Evolutionary conservation across 495 filamentous ascomycete genomes (phyloP).

Genomic region (Talaromyces ruber): DNA sequence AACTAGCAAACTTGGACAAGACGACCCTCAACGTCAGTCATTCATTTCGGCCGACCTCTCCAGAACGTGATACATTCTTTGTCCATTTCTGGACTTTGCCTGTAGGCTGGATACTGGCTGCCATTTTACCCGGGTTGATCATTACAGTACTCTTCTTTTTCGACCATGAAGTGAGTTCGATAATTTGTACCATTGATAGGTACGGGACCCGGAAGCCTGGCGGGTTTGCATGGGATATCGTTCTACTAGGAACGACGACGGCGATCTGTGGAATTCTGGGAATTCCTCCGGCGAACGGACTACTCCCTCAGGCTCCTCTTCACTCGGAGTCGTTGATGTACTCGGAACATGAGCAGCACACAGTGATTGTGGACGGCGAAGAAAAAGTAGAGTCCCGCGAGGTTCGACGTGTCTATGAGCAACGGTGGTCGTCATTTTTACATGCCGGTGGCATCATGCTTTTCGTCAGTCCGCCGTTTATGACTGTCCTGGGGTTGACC

Average conservation of each 20-base stretch:
- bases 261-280: slow-evolving; percentile 61
- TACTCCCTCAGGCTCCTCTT: slow-evolving; percentile 61
- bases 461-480: slow-evolving; percentile 59
- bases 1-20: slow-evolving; percentile 53
- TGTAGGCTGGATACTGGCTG: slow-evolving; percentile 52
- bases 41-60: slow-evolving; percentile 50
- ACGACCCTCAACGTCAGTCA: slow-evolving; percentile 50
- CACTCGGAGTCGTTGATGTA: slow-evolving; percentile 62
- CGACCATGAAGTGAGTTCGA: slow-evolving; percentile 68
- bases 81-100: slow-evolving; percentile 60
- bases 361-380: slow-evolving; percentile 26
- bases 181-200: slow-evolving; percentile 60
- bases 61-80: slow-evolving; percentile 50
- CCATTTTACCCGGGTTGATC: slow-evolving; percentile 57
- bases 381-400: slow-evolving; percentile 30
- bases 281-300: slow-evolving; percentile 61
- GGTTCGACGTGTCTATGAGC: slow-evolving; percentile 52
- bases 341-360: slow-evolving; percentile 33
- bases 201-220: slow-evolving; percentile 60
- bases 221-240: slow-evolving; percentile 64
- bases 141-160: slow-evolving; percentile 68
- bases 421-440: slow-evolving; percentile 59
- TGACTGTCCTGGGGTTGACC: slow-evolving; percentile 60
- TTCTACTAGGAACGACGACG: slow-evolving; percentile 60
- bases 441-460: slow-evolving; percentile 52